phyloP scores from a whole-genome alignment of 2,329 filamentous ascomycete species.

The Aspergillus aculeatus region DNA sequence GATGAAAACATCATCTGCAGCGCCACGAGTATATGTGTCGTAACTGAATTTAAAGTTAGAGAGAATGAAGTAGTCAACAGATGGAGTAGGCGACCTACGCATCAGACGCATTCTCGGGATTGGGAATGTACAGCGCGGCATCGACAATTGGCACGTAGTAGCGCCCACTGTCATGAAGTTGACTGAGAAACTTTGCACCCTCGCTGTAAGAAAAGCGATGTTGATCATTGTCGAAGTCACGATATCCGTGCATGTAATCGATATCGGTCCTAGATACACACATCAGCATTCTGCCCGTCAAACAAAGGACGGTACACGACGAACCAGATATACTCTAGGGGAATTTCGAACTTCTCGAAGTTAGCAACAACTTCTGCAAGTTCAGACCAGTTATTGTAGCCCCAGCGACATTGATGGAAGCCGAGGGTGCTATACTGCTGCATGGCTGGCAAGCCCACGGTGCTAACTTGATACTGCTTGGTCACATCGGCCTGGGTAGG shows the following conservation, averaged over 20 bases:
- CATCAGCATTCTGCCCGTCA: background rate
- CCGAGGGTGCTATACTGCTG: constrained; percentile 81
- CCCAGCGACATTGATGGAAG: constrained; percentile 81
- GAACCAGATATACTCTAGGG: constrained; percentile 53
- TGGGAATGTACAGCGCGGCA: constrained; percentile 68
- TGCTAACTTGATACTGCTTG: constrained; percentile 66
- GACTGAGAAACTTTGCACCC: constrained; percentile 52
- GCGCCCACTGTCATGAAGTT: constrained; percentile 54
- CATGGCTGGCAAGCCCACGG: constrained; percentile 70
- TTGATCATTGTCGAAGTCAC: constrained; percentile 59
- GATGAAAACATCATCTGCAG: constrained; percentile 51
- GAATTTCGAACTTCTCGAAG: constrained; percentile 56
- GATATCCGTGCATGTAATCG: constrained; percentile 61
- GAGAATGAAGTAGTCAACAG: constrained; percentile 23
- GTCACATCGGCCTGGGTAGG: constrained; percentile 67
- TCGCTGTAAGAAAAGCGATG: constrained; percentile 52
- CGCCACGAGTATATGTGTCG: constrained; percentile 51
- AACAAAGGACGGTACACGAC: background rate
- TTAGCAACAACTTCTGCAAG: constrained; percentile 58
- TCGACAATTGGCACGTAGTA: constrained; percentile 64
- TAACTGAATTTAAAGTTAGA: constrained; percentile 41
- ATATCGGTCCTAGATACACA: constrained; percentile 40
- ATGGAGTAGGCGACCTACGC: constrained; percentile 50
- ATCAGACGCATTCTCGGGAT: constrained; percentile 67
- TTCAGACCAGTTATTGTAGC: constrained; percentile 71